Base-by-base conservation (phyloP, 78 protist genomes). In the Monosiga brevicollis region DNA sequence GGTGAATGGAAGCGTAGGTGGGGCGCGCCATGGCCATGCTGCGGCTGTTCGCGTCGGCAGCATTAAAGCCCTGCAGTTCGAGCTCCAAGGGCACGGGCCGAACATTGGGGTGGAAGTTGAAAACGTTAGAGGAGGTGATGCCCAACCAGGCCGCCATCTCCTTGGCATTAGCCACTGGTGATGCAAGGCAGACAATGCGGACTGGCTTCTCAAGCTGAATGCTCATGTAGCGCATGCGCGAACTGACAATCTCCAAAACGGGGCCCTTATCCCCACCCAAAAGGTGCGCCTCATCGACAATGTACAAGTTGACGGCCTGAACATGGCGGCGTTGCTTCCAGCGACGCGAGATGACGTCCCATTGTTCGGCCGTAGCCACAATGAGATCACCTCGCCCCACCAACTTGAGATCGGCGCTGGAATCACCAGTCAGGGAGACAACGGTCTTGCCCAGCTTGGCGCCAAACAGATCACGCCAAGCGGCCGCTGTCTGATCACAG, bases 41-140 rank as follows among this genome's bases (percentile, higher is more conserved):
- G 36, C 99, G 86, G 29, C 96, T 82, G 25, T 76, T 79, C 35
- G 85, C 35, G 84, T 81, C 80, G 26, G 72, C 3, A 29, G 73
- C 43, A 79, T 10, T 9, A 82, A 83, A 80, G 41, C 82, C 92
- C 39, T 81, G 86, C n/a, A 97, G 81, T 79, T 87, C 93, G 32
- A 95, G 32, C 73, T 95, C 97, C 39, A 95, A 87, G 42, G 93
- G 95, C 22, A 95, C 92, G n/a, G 99, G 98, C n/a, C 98, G 92
- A 55, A 95, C 95, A 70, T 84, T 84, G 39, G 99, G 96, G 80
- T 92, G 97, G 83, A 97, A 96, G 84, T 94, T 95, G 90, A 91
- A 96, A 41, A 92, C 29, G 39, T 80, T 75, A 29, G 25, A 25
- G 3, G 83, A 10, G 6, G 88, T 0, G 25, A 88, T 91, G 32